These are phyloP conservation scores for Colletotrichum zoysiae DNA, from an alignment of 2,329 filamentous ascomycete genomes.

Conservation along the genomic window DNA sequence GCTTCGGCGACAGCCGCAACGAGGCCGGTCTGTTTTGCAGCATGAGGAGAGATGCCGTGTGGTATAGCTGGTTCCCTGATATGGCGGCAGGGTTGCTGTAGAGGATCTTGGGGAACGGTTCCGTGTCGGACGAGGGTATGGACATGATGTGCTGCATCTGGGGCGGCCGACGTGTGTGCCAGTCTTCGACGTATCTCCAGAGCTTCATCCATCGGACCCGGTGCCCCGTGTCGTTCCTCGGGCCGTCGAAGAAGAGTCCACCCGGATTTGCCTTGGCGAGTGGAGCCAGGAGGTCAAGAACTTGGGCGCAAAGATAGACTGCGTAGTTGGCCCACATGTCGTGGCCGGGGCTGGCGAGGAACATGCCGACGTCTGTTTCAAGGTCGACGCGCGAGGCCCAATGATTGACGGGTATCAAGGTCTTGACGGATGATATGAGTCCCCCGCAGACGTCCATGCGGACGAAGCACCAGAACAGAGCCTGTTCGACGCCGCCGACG, in stretches of 20 bases:
- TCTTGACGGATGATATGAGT: conserved; percentile 66
- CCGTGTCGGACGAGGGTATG: conserved; percentile 49
- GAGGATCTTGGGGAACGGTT: conserved; percentile 64
- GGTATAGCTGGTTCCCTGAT: conserved; percentile 68
- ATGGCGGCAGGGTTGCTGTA: conserved; percentile 68
- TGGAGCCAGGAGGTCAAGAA: conserved; percentile 54
- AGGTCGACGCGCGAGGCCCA: conserved; percentile 56
- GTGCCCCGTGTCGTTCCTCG: conserved; percentile 31
- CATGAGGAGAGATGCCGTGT: conserved; percentile 67
- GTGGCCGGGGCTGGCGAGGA: conserved; percentile 50
- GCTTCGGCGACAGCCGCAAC: conserved; percentile 39
- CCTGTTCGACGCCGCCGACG: conserved; percentile 63
- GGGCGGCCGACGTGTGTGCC: conserved; percentile 59
- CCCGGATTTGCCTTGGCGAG: conserved; percentile 57
- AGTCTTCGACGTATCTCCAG: conserved; percentile 64
- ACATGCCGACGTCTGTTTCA: conserved; percentile 51
- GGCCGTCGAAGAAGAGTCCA: conserved; percentile 51
- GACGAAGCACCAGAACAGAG: conserved; percentile 71
- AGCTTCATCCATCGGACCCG: conserved; percentile 59
- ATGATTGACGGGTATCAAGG: conserved; percentile 60
- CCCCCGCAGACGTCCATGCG: conserved; percentile 70
- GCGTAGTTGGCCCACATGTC: conserved; percentile 72
- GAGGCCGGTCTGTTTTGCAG: conserved; percentile 57
- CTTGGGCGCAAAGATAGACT: conserved; percentile 67
- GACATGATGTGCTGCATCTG: conserved; percentile 61